phyloP scores from a whole-genome alignment of 2,329 filamentous ascomycete species.

The Harringtonia aguacate region DNA sequence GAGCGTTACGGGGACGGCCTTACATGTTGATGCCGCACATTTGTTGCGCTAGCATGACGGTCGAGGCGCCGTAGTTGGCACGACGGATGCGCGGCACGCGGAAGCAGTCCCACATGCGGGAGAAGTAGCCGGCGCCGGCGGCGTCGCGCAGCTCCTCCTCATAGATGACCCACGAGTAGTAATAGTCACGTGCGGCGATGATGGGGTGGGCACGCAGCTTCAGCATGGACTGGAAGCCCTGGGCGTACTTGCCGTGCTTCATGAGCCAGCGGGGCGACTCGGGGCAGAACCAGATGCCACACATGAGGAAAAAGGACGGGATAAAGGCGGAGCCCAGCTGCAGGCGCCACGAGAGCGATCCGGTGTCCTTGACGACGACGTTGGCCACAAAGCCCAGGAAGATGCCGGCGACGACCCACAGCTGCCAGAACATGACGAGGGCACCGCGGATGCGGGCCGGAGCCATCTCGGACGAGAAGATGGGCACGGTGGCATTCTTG shows the following conservation, averaged over 20 bases:
- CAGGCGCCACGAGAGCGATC: constrained; percentile 49
- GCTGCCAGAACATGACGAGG: constrained; percentile 72
- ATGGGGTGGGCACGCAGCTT: constrained; percentile 42
- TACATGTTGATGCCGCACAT: constrained; percentile 45
- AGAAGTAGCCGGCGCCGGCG: constrained; percentile 40
- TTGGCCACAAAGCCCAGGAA: constrained; percentile 32
- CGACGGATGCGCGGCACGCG: constrained; percentile 57
- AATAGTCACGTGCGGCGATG: constrained; percentile 48
- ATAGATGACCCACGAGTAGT: constrained; percentile 48
- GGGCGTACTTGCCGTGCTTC: constrained; percentile 50
- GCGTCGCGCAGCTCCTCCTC: constrained; percentile 43
- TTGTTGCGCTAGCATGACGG: constrained; percentile 70
- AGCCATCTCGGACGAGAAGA: constrained; percentile 65
- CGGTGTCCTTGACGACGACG: constrained; percentile 47
- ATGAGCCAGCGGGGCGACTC: constrained; percentile 56
- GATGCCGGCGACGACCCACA: constrained; percentile 9
- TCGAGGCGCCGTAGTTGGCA: constrained; percentile 64
- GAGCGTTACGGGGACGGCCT: too few species aligned
- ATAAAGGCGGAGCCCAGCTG: constrained; percentile 55
- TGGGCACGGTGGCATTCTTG: constrained; percentile 55
- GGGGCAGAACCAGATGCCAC: constrained; percentile 54
- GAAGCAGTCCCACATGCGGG: constrained; percentile 54
- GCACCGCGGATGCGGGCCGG: constrained; percentile 61
- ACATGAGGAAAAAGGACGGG: constrained; percentile 41
- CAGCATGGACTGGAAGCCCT: constrained; percentile 46